Evolutionary conservation across 139 green algal genomes (phyloP), one percentile per base, ranked within the genome.

Genomic region (Parachlorella kessleri): DNA sequence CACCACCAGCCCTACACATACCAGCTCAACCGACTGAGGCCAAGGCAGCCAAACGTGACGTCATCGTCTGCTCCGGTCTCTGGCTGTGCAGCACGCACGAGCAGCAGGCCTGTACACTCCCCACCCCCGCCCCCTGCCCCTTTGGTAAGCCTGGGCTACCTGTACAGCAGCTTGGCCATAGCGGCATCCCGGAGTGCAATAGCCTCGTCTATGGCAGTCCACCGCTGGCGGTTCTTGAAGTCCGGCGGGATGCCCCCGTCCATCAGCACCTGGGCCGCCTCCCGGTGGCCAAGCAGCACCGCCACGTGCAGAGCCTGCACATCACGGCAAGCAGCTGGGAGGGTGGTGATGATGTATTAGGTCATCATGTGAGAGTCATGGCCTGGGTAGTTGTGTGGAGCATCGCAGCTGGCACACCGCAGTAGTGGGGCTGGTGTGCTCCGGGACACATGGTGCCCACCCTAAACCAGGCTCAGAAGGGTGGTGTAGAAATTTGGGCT

Each of bases 131-230:
- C 73, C 3, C 14, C 42, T n/a, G 30, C 64, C 33, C 24, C 33
- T 21, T 8, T 81, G 54, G 28, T 78, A 40, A 69, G 35, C 18
- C 48, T 59, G 10, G 48, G 48, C 48, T 63, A 65, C 54, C 33
- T 65, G 55, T 83, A 81, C 66, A 87, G 72, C 54, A 90, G 28
- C 68, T 83, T 80, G 24, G 83, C 77, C 23, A 89, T 70, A 3
- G 30, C 36, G 8, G 37, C 30, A 64, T 91, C 76, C 6, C 73
- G 55, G 53, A 88, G 70, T 4, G 87, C 80, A 6, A 92, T 74
- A 1, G 92, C 91, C 76, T 96, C 91, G 73, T 94, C 89, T 14
- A 96, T 32, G 0, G 92, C 65, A 10, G 37, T 79, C 92, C 92
- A 96, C 65, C 87, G 81, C 14, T 85, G 75, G 2, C n/a, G 30